These are phyloP conservation scores for Fusarium guadeloupense DNA, from an alignment of 2,329 filamentous ascomycete genomes.

Conservation along the genomic window DNA sequence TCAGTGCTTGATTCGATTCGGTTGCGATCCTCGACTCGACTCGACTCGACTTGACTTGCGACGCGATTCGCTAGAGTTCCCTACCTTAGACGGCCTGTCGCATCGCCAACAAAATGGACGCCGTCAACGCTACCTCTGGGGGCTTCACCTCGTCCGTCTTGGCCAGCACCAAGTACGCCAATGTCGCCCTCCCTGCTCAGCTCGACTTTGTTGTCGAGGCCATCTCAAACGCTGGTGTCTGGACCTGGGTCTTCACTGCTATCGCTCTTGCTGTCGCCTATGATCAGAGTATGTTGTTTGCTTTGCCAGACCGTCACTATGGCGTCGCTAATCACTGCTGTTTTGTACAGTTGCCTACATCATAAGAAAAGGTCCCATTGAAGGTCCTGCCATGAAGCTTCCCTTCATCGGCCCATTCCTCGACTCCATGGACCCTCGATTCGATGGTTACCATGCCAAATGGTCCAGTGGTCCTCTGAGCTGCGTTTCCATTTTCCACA, in stretches of 20 bases:
- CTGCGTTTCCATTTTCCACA: constrained; percentile 99
- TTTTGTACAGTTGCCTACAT: constrained; percentile 73
- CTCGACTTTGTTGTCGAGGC: constrained; percentile 64
- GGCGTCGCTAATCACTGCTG: constrained; percentile 31
- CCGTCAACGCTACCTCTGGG: constrained; percentile 70
- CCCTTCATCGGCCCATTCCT: constrained; percentile 97
- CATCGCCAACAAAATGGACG: constrained; percentile 55
- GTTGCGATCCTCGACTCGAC: constrained; percentile 1
- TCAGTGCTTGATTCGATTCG: too few species aligned
- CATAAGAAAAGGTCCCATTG: constrained; percentile 77
- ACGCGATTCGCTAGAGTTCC: constrained; percentile 1
- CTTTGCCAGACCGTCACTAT: neutral
- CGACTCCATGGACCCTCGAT: constrained; percentile 89
- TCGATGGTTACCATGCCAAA: constrained; percentile 89
- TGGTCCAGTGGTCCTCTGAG: constrained; percentile 92
- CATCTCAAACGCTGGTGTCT: constrained; percentile 65
- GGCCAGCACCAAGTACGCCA: constrained; percentile 66
- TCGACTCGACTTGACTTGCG: constrained; percentile 15
- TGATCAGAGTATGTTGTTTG: constrained; percentile 80
- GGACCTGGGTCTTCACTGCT: constrained; percentile 74
- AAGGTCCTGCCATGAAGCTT: constrained; percentile 77
- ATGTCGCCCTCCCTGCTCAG: constrained; percentile 62
- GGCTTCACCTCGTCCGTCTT: constrained; percentile 73
- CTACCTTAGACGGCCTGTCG: neutral
- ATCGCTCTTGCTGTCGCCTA: constrained; percentile 79